Evolutionary conservation across 1,139 yeast genomes (phyloP).

Genomic region (Geotrichum restrictum): DNA sequence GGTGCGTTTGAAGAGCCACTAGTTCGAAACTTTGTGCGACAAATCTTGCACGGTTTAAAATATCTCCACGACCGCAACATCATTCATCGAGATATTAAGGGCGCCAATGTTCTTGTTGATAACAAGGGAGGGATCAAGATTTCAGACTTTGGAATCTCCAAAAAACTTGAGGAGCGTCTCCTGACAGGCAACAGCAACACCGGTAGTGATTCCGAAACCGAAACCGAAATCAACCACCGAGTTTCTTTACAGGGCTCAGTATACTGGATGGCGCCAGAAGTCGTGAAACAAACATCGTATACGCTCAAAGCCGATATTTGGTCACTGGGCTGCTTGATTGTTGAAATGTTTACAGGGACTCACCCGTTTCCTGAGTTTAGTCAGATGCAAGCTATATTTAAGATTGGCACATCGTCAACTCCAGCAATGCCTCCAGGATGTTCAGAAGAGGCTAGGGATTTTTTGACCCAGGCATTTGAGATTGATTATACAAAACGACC

Average conservation of each 20-base stretch:
- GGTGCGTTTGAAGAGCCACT: slow-evolving; percentile 93
- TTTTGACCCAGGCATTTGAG: slow-evolving; percentile 67
- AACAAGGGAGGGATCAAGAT: slow-evolving; percentile 88
- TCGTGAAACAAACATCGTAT: slow-evolving; percentile 83
- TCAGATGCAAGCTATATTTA: slow-evolving; percentile 94
- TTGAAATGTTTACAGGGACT: slow-evolving; percentile 91
- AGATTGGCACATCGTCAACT: slow-evolving; percentile 70
- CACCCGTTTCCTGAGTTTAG: slow-evolving; percentile 93
- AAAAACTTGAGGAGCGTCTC: slow-evolving; percentile 50
- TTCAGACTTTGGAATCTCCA: slow-evolving; percentile 91
- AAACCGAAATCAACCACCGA: slow-evolving; percentile 49
- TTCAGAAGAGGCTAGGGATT: slow-evolving; percentile 63
- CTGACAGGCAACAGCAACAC: neutral
- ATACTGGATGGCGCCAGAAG: slow-evolving; percentile 99
- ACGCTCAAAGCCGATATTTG: slow-evolving; percentile 91
- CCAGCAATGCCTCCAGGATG: slow-evolving; percentile 79
- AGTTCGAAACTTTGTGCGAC: slow-evolving; percentile 76
- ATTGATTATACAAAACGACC: slow-evolving; percentile 71
- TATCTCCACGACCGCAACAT: slow-evolving; percentile 80
- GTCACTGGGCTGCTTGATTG: slow-evolving; percentile 88
- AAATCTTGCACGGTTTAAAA: slow-evolving; percentile 73
- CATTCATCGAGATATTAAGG: slow-evolving; percentile 88
- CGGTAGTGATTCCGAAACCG: neutral
- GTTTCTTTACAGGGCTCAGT: slow-evolving; percentile 91
- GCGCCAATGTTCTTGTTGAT: slow-evolving; percentile 87